Percentiles rank a stretch among this genome's conserved stretches.
These are phyloP conservation scores for Iris macrosiphon DNA, from an alignment of 106 monocot species.

Conservation along the genomic window DNA sequence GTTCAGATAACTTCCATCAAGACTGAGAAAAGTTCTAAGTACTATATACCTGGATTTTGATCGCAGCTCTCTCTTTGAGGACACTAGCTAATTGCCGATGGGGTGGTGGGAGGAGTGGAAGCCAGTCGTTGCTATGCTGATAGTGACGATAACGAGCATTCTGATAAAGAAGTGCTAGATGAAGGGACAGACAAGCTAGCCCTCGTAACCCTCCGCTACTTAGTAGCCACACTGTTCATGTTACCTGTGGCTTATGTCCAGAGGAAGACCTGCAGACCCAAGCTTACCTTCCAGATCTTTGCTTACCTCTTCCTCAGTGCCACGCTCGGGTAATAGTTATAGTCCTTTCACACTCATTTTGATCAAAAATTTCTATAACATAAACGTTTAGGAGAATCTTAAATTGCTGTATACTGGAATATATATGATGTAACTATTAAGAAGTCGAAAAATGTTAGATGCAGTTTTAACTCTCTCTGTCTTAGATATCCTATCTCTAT, in stretches of 20 bases:
- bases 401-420: no score
- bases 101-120: constrained; percentile 31
- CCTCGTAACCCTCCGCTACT: constrained; percentile 48
- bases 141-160: constrained; percentile 32
- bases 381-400: no score
- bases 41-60: background rate
- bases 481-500: no score
- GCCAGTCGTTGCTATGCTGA: constrained; percentile 36
- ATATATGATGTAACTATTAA: no score
- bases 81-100: no score
- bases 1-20: no score
- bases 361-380: no score
- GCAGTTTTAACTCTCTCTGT: no score
- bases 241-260: constrained; percentile 47
- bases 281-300: constrained; percentile 36
- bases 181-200: constrained; percentile 46
- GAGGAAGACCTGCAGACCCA: constrained; percentile 50
- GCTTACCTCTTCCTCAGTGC: constrained; percentile 49
- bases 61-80: no score
- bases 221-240: constrained; percentile 56
- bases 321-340: constrained; percentile 41
- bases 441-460: no score
- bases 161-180: constrained; percentile 49
- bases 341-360: no score
- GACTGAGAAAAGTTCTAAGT: no score